Evolutionary conservation across 2,329 filamentous ascomycete genomes (phyloP).

Genomic region (Gyromitra esculenta): DNA sequence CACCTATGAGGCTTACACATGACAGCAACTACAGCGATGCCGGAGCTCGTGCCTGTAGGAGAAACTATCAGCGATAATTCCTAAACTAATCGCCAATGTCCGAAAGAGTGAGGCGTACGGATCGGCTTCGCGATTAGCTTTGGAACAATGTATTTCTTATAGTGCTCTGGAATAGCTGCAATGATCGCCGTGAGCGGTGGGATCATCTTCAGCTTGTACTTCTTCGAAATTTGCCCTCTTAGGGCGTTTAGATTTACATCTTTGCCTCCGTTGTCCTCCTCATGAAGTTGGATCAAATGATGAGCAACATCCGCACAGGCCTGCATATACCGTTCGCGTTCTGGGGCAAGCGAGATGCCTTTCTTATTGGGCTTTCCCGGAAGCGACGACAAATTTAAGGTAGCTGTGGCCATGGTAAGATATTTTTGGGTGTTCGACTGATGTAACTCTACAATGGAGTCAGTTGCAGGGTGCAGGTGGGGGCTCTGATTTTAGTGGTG

Average conservation of each 20-base stretch:
- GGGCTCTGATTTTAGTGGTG: conserved; percentile 31
- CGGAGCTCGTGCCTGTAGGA: conserved; percentile 82
- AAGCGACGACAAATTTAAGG: conserved; percentile 44
- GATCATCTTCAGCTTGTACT: conserved; percentile 86
- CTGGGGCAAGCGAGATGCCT: conserved; percentile 74
- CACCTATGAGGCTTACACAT: conserved; percentile 99
- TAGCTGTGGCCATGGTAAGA: conserved; percentile 29
- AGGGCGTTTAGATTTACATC: conserved; percentile 94
- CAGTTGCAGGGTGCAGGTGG: conserved; percentile 3
- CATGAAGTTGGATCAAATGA: conserved; percentile 91
- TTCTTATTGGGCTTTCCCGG: conserved; percentile 51
- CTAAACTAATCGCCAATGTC: conserved; percentile 47
- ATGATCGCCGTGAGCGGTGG: conserved; percentile 97
- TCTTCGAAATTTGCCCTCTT: conserved; percentile 87
- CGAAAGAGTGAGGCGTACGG: conserved; percentile 65
- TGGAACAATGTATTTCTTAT: conserved; percentile 98
- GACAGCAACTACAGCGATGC: conserved; percentile 96
- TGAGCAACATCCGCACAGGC: conserved; percentile 96
- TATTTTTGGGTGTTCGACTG: conserved; percentile 8
- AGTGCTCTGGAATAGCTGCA: conserved; percentile 97
- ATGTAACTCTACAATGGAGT: neutral
- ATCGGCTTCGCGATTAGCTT: conserved; percentile 98
- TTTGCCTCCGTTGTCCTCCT: conserved; percentile 79
- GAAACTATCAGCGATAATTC: conserved; percentile 22
- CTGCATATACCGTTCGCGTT: conserved; percentile 92